Evolutionary conservation across 108 stramenopile species (phyloP).

Genomic region (Nannochloropsis granulata): DNA sequence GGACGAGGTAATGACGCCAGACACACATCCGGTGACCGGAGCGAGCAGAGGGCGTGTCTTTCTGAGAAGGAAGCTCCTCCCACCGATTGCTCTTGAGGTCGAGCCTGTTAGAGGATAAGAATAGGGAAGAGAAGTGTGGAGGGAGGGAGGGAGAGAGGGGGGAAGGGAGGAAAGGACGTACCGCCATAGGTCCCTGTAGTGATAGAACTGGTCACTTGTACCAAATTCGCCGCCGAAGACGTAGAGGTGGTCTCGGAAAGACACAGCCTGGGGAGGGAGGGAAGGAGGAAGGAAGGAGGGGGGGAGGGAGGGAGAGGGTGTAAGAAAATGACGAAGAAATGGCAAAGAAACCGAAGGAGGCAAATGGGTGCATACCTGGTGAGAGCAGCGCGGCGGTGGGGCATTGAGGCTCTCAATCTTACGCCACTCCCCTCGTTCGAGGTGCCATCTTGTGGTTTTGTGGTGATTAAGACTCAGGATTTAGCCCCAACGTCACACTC

Average conservation of each 20-base stretch:
- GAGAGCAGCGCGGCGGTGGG: conserved; percentile 79
- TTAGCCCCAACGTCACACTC: neutral
- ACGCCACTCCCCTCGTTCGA: conserved; percentile 37
- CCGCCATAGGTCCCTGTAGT: conserved; percentile 80
- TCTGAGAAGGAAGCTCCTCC: conserved; percentile 51
- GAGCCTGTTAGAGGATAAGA: neutral
- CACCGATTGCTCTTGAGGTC: conserved; percentile 59
- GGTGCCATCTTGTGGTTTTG: conserved; percentile 10
- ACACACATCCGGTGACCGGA: conserved; percentile 70
- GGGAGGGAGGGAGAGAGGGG: neutral
- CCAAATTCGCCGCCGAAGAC: conserved; percentile 87
- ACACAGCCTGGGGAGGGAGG: neutral
- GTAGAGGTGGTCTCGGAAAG: conserved; percentile 52
- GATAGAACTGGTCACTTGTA: conserved; percentile 79
- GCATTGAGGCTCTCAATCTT: conserved; percentile 42
- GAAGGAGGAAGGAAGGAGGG: neutral
- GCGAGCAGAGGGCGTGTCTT: conserved; percentile 57
- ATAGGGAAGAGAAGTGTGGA: neutral
- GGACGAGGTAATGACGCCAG: conserved; percentile 80
- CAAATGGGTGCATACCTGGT: conserved; percentile 41
- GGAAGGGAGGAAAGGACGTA: conserved; percentile 2
- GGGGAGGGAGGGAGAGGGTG: neutral
- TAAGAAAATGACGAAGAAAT: neutral
- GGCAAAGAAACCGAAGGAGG: neutral
- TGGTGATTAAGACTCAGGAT: neutral